A percentile compares a stretch with the other conserved stretches of the same genome.
These are phyloP conservation scores for Penicillium crystallinum DNA, from an alignment of 495 filamentous ascomycete species.

Conservation along the genomic window DNA sequence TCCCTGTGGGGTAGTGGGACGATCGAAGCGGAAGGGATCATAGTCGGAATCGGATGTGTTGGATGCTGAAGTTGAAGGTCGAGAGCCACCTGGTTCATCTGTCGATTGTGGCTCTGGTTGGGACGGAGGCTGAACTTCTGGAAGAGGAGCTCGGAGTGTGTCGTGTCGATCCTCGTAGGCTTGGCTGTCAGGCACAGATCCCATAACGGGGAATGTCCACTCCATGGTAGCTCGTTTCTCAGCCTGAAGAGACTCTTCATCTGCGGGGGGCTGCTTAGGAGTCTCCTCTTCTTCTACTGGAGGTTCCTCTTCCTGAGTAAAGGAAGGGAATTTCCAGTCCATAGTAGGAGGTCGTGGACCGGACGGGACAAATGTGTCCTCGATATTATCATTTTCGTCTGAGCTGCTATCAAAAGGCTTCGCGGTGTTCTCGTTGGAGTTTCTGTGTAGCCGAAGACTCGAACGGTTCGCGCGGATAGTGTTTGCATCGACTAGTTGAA, in stretches of 20 bases:
- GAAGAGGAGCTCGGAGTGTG: conserved; percentile 34
- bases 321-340: conserved; percentile 46
- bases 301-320: conserved; percentile 25
- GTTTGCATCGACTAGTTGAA: conserved; percentile 46
- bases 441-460: conserved; percentile 33
- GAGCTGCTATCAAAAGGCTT: conserved; percentile 27
- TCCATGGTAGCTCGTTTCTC: conserved; percentile 39
- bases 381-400: conserved; percentile 22
- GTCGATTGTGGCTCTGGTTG: conserved; percentile 5
- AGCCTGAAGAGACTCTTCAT: conserved; percentile 19
- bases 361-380: conserved; percentile 28
- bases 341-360: conserved; percentile 45
- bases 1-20: conserved; percentile 27
- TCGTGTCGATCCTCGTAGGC: conserved; percentile 24
- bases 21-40: conserved; percentile 45
- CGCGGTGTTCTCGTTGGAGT: conserved; percentile 33
- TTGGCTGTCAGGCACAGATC: conserved; percentile 14
- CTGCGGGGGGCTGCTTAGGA: conserved; percentile 12
- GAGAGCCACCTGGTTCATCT: conserved; percentile 28
- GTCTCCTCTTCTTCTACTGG: conserved; percentile 11
- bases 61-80: conserved; percentile 40
- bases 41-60: conserved; percentile 37
- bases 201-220: conserved; percentile 48
- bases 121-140: conserved; percentile 6
- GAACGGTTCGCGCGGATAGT: conserved; percentile 48